Evolutionary conservation across 2,329 filamentous ascomycete genomes (phyloP).

Genomic region (Verticillium nubilum): DNA sequence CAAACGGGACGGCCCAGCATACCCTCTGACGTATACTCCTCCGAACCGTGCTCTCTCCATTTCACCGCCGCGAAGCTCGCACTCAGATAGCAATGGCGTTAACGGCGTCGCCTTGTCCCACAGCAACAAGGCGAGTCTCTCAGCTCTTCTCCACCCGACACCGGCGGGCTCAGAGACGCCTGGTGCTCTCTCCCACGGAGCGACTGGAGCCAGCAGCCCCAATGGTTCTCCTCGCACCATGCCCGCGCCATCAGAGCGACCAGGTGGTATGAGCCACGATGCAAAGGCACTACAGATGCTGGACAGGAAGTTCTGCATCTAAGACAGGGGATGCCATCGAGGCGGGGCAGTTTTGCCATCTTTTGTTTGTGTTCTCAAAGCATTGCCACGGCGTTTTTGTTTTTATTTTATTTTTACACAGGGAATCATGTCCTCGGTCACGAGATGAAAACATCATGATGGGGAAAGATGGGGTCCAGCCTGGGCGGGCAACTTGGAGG

Average conservation of each 20-base stretch:
- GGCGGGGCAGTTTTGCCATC: neutral
- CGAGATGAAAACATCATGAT: neutral
- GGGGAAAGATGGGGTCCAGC: neutral
- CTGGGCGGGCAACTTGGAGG: neutral
- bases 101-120: conserved; percentile 5
- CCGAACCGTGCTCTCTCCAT: conserved; percentile 41
- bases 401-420: neutral
- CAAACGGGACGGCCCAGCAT: conserved; percentile 15
- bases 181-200: conserved; percentile 19
- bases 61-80: conserved; percentile 39
- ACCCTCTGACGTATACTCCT: conserved; percentile 29
- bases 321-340: neutral
- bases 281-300: conserved; percentile 60
- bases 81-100: conserved; percentile 23
- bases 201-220: conserved; percentile 34
- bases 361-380: neutral
- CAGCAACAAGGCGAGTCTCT: conserved; percentile 39
- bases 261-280: conserved; percentile 55
- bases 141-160: conserved; percentile 46
- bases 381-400: neutral
- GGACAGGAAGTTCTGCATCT: conserved; percentile 50
- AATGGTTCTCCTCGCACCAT: conserved; percentile 47
- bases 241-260: conserved; percentile 41
- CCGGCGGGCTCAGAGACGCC: conserved; percentile 18
- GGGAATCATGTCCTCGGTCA: neutral